phyloP scores from a whole-genome alignment of 257 asterid species.

The Anisodus tanguticus region DNA sequence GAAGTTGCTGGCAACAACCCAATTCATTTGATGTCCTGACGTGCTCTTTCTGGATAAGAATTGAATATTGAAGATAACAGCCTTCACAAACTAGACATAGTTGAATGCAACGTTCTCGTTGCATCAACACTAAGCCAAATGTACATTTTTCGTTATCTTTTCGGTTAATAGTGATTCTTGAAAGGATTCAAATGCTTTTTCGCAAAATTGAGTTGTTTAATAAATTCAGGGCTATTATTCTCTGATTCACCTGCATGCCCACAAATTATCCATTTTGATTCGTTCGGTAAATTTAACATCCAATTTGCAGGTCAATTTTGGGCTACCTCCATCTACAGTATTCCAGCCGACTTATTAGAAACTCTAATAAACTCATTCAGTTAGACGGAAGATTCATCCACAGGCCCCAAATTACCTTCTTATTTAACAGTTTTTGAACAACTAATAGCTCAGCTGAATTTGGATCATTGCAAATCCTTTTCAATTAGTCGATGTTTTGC shows the following conservation, averaged over 20 bases:
- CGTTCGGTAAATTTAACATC: neutral
- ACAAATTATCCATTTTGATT: neutral
- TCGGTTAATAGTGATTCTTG: conserved; percentile 26
- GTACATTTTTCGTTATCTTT: neutral
- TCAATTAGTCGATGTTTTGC: neutral
- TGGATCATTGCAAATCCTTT: neutral
- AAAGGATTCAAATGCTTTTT: conserved; percentile 10
- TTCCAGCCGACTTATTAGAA: neutral
- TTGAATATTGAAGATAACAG: conserved; percentile 28
- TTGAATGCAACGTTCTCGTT: conserved; percentile 47
- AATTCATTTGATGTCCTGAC: conserved; percentile 52
- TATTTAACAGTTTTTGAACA: too few relatives aligned
- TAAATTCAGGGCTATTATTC: neutral
- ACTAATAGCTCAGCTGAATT: neutral
- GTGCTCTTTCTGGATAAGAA: conserved; percentile 9
- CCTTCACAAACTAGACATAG: conserved; percentile 38
- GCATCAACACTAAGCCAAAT: conserved; percentile 35
- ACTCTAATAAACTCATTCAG: too few relatives aligned
- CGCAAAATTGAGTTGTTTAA: neutral
- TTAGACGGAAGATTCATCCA: neutral
- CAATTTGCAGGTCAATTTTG: conserved; percentile 14
- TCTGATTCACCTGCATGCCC: neutral
- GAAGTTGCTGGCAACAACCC: conserved; percentile 86
- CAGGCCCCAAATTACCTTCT: neutral
- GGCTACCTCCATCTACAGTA: neutral